Evolutionary conservation across 1,284 basidiomycete species (phyloP).

Genomic region (Ceratobasidium theobromae): DNA sequence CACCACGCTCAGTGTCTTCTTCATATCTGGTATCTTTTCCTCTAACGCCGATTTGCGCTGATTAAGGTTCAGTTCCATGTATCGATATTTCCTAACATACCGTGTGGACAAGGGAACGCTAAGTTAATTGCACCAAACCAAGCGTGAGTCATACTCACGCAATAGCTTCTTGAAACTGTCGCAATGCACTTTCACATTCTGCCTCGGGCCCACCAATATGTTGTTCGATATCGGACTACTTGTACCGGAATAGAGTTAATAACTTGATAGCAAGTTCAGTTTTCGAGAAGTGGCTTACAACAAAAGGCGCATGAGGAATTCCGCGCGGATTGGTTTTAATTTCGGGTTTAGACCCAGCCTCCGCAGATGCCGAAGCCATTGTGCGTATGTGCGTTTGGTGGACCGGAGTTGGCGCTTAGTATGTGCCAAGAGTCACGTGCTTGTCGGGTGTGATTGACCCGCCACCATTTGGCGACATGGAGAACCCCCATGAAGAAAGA

Average conservation of each 20-base stretch:
- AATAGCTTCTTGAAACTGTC: conserved; percentile 88
- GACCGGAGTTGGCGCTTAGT: not conserved
- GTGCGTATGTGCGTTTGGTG: not conserved
- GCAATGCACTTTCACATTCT: conserved; percentile 77
- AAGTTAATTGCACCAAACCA: too few species aligned
- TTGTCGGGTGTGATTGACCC: not conserved
- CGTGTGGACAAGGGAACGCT: too few species aligned
- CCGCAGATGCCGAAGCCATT: conserved; percentile 14
- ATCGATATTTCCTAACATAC: conserved; percentile 96
- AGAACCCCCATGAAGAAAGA: conserved; percentile 88
- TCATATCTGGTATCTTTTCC: conserved; percentile 96
- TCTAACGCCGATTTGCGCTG: conserved; percentile 79
- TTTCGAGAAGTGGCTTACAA: conserved; percentile 62
- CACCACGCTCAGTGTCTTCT: conserved; percentile 90
- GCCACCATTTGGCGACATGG: conserved; percentile 53
- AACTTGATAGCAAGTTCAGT: not conserved
- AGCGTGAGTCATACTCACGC: conserved; percentile 58
- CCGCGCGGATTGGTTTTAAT: conserved; percentile 80
- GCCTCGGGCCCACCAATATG: conserved; percentile 81
- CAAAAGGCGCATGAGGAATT: conserved; percentile 93
- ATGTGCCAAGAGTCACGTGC: not conserved
- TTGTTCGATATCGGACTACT: conserved; percentile 78
- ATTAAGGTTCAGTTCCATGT: conserved; percentile 90
- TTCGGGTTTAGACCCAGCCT: conserved; percentile 17
- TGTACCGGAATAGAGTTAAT: not conserved